Percentiles rank a stretch among this genome's conserved stretches.
Conservation (phyloP, 331 rosid species). For the Malus hybrid region DNA sequence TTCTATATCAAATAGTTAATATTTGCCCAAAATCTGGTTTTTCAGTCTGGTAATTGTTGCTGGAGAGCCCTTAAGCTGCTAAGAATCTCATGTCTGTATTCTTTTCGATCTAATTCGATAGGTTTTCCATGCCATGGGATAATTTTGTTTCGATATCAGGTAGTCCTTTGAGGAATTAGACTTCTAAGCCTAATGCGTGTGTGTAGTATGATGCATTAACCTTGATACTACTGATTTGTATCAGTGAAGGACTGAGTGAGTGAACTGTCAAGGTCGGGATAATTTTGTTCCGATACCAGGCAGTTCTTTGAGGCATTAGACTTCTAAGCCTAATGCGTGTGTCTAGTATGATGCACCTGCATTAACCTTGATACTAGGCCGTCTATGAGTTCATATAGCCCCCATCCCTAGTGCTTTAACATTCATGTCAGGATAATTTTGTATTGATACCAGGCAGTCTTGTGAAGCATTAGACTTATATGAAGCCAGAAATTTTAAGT, state of each 20-base stretch:
- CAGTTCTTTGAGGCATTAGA: background rate
- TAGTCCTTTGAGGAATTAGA: no score
- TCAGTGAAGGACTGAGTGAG: background rate
- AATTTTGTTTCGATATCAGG: no score
- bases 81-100: background rate
- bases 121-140: no score
- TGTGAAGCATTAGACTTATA: background rate
- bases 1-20: background rate
- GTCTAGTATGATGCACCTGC: no score
- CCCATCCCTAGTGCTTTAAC: no score
- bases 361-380: no score
- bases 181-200: no score
- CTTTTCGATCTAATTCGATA: background rate
- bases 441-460: background rate
- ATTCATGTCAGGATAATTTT: background rate
- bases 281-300: background rate
- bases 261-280: background rate
- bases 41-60: background rate
- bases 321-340: no score
- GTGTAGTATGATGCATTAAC: background rate
- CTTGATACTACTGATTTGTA: background rate
- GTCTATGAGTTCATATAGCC: no score
- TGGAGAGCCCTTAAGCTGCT: constrained; percentile 28
- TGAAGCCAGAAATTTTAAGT: background rate
- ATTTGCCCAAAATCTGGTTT: background rate